Conservation (phyloP, 768 basidiomycete genomes). For the Gyrodon lividus region DNA sequence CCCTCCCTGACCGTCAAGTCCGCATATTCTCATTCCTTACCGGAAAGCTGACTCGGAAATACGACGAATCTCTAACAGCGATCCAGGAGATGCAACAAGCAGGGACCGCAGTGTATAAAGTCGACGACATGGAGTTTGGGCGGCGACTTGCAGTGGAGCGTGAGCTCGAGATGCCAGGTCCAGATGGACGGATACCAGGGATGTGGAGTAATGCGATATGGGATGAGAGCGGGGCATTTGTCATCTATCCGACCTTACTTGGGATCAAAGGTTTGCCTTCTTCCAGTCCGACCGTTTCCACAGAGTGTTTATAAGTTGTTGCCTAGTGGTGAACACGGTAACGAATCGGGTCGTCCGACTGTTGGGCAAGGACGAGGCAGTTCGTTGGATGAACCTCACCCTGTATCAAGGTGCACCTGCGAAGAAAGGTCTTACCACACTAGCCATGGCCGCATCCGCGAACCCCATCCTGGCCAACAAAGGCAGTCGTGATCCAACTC, state of each 20-base stretch:
- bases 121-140: constrained; percentile 99
- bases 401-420: constrained; percentile 93
- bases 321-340: constrained; percentile 85
- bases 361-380: constrained; percentile 91
- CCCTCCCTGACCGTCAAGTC: constrained; percentile 90
- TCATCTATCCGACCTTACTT: constrained; percentile 89
- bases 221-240: constrained; percentile 96
- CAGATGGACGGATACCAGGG: constrained; percentile 68
- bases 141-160: constrained; percentile 89
- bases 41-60: constrained; percentile 88
- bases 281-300: background rate
- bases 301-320: background rate
- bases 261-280: constrained; percentile 83
- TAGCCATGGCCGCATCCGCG: constrained; percentile 93
- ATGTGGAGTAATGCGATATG: constrained; percentile 90
- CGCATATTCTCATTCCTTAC: constrained; percentile 90
- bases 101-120: constrained; percentile 85
- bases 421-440: constrained; percentile 81
- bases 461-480: constrained; percentile 93
- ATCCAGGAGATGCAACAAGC: constrained; percentile 99
- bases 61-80: constrained; percentile 90
- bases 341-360: constrained; percentile 90
- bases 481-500: constrained; percentile 80
- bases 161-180: constrained; percentile 82
- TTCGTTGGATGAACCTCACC: constrained; percentile 84